Evolutionary conservation across 1,284 basidiomycete genomes (phyloP).

Genomic region (Bondarzewia mesenterica): DNA sequence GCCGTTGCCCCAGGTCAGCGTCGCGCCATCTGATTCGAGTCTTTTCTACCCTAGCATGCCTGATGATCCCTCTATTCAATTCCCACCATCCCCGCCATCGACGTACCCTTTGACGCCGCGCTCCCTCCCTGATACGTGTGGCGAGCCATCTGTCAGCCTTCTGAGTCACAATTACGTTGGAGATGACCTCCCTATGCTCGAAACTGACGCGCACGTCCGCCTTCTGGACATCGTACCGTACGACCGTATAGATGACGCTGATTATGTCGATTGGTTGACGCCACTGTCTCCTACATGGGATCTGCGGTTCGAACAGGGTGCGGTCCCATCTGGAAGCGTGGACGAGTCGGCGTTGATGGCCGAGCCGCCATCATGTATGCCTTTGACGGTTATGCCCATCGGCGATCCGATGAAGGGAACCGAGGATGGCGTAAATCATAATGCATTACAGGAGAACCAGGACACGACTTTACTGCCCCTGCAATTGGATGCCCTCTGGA

Average conservation of each 20-base stretch:
- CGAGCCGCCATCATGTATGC: constrained; percentile 4
- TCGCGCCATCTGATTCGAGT: constrained; percentile 5
- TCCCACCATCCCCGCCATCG: constrained; percentile 34
- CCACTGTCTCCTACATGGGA: constrained; percentile 12
- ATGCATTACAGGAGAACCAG: not conserved
- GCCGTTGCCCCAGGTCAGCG: constrained; percentile 20
- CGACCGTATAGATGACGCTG: not conserved
- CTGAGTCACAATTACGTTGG: not conserved
- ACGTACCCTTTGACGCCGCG: constrained; percentile 30
- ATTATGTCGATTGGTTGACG: constrained; percentile 9
- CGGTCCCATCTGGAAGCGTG: not conserved
- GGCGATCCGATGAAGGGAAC: not conserved
- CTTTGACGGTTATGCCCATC: not conserved
- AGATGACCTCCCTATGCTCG: not conserved
- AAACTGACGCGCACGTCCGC: not conserved
- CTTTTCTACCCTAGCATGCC: constrained; percentile 20
- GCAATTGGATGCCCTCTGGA: not conserved
- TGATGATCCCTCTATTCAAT: constrained; percentile 17
- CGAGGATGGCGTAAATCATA: not conserved
- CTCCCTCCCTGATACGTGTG: constrained; percentile 25
- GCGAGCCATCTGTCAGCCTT: constrained; percentile 9
- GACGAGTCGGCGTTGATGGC: constrained; percentile 10
- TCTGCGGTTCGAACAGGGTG: constrained; percentile 3
- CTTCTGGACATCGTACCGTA: not conserved
- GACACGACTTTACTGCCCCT: not conserved